These are phyloP conservation scores for Nymphaea colorata DNA, from an alignment of 164 flowering plant genomes.

Conservation along the genomic window DNA sequence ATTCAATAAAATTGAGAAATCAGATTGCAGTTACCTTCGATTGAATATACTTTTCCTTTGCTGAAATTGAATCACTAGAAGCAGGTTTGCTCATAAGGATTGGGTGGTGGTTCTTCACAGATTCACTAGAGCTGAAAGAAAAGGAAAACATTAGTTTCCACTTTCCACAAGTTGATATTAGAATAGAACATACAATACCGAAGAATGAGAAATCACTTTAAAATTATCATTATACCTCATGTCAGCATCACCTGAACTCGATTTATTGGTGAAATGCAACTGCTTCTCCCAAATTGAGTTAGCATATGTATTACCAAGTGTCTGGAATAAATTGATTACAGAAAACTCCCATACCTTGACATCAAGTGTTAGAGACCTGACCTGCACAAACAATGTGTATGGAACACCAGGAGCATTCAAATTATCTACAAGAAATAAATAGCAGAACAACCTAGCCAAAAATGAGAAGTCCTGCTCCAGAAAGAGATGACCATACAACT, in stretches of 20 bases:
- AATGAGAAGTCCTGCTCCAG: too few species aligned
- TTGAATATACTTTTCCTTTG: conserved; percentile 74
- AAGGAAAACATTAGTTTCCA: neutral
- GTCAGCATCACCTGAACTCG: conserved; percentile 28
- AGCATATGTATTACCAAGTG: conserved; percentile 72
- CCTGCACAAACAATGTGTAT: conserved; percentile 27
- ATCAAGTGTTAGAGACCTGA: conserved; percentile 85
- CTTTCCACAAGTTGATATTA: neutral
- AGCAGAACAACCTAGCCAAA: too few species aligned
- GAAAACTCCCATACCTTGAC: conserved; percentile 99
- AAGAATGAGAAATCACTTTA: neutral
- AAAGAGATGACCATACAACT: too few species aligned
- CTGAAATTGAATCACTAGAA: conserved; percentile 52
- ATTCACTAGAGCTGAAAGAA: conserved; percentile 31
- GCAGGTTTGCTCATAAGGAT: conserved; percentile 40
- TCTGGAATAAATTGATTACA: conserved; percentile 61
- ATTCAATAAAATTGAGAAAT: neutral
- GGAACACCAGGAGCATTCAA: neutral
- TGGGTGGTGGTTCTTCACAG: conserved; percentile 25
- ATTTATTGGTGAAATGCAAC: conserved; percentile 28
- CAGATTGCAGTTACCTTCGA: conserved; percentile 47
- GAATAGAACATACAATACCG: neutral
- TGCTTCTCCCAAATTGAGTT: conserved; percentile 86
- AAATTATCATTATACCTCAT: conserved; percentile 22
- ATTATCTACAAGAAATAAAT: too few species aligned